Evolutionary conservation across 805 yeast genomes (phyloP).

Genomic region (Saturnispora saitoi): DNA sequence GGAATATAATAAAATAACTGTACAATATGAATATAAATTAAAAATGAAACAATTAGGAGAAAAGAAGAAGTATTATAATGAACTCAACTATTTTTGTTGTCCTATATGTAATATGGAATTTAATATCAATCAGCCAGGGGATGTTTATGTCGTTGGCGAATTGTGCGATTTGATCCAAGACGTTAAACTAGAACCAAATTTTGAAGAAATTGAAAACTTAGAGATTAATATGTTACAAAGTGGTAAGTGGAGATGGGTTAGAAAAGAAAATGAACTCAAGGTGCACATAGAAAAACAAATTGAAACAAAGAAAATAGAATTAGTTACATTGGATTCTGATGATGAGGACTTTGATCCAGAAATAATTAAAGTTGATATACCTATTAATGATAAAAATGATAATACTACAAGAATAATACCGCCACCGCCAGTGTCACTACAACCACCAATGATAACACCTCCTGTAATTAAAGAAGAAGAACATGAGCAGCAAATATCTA

Average conservation of each 20-base stretch:
- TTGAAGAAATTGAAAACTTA: conserved; percentile 16
- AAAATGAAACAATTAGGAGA: conserved; percentile 15
- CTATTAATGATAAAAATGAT: neutral
- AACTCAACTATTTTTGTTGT: conserved; percentile 26
- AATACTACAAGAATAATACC: neutral
- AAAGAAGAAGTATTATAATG: conserved; percentile 18
- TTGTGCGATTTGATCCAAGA: conserved; percentile 21
- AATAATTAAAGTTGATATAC: neutral
- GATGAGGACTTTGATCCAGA: conserved; percentile 15
- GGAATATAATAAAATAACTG: conserved; percentile 19
- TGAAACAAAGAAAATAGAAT: conserved; percentile 12
- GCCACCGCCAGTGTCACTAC: neutral
- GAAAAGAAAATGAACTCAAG: conserved; percentile 9
- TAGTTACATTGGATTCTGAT: conserved; percentile 12
- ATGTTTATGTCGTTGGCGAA: conserved; percentile 27
- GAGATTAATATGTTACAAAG: conserved; percentile 20
- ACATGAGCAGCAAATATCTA: neutral
- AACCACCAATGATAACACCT: neutral
- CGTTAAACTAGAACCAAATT: conserved; percentile 12
- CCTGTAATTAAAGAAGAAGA: conserved; percentile 1
- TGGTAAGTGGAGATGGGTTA: conserved; percentile 21
- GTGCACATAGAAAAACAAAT: neutral
- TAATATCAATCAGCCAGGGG: conserved; percentile 25
- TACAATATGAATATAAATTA: conserved; percentile 19
- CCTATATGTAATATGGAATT: conserved; percentile 31